A percentile compares a stretch with the other conserved stretches of the same genome.
Evolutionary conservation across 345 rosid genomes (phyloP).

Genomic region (Aquilaria malaccensis): DNA sequence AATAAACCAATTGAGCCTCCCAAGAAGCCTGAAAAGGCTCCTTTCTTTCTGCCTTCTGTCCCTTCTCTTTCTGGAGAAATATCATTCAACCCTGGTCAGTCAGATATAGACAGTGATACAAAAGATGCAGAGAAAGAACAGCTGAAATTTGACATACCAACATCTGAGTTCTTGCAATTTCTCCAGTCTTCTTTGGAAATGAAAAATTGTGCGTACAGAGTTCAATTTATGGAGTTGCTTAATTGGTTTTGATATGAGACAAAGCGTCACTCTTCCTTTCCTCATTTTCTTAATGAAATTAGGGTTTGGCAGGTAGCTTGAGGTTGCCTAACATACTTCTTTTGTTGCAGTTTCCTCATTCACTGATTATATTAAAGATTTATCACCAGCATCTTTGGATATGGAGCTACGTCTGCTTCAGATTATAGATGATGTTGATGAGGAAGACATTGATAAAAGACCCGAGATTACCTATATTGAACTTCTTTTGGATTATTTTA

Average conservation of each 20-base stretch:
- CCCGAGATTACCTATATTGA: slow-evolving; percentile 56
- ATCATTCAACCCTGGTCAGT: slow-evolving; percentile 54
- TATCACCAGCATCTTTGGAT: slow-evolving; percentile 85
- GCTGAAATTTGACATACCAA: slow-evolving; percentile 25
- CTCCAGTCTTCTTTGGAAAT: slow-evolving; percentile 49
- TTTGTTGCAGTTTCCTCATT: slow-evolving; percentile 54
- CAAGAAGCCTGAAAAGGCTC: slow-evolving; percentile 81
- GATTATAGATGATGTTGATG: slow-evolving; percentile 63
- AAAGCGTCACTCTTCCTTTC: background rate
- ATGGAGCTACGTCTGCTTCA: slow-evolving; percentile 91
- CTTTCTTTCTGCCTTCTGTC: slow-evolving; percentile 83
- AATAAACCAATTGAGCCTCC: slow-evolving; percentile 96
- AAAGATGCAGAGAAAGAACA: slow-evolving; percentile 24
- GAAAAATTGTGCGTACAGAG: slow-evolving; percentile 48
- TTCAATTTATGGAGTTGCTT: background rate
- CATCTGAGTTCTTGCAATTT: slow-evolving; percentile 46
- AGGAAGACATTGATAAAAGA: slow-evolving; percentile 54
- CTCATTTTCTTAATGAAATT: background rate
- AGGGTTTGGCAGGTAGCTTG: background rate
- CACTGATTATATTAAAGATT: slow-evolving; percentile 72
- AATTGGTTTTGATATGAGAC: background rate
- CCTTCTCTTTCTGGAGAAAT: slow-evolving; percentile 90
- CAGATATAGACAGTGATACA: slow-evolving; percentile 24
- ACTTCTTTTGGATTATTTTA: slow-evolving; percentile 74
- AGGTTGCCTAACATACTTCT: slow-evolving; percentile 2